These are phyloP conservation scores for Colletotrichum limetticola DNA, from an alignment of 2,329 filamentous ascomycete genomes.

Conservation along the genomic window DNA sequence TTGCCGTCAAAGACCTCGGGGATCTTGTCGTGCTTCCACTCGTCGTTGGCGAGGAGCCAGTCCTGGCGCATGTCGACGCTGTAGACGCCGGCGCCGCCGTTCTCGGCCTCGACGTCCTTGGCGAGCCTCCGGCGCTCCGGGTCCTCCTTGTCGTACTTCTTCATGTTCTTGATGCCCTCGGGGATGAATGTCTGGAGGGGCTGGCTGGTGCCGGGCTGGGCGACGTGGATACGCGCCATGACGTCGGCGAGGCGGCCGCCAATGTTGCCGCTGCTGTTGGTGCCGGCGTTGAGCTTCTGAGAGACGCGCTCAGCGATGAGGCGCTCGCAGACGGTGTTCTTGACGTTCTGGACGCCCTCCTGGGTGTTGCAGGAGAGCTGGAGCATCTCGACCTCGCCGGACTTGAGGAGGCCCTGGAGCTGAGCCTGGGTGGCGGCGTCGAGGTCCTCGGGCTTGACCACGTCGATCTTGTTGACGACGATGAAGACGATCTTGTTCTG, in stretches of 20 bases:
- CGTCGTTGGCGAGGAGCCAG: slow-evolving; percentile 86
- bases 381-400: slow-evolving; percentile 90
- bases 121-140: slow-evolving; percentile 85
- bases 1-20: slow-evolving; percentile 95
- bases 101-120: slow-evolving; percentile 88
- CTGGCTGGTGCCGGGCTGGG: slow-evolving; percentile 86
- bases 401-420: slow-evolving; percentile 82
- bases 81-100: slow-evolving; percentile 95
- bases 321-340: slow-evolving; percentile 93
- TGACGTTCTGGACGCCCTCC: slow-evolving; percentile 93
- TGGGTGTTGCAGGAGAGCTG: slow-evolving; percentile 95
- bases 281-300: slow-evolving; percentile 95
- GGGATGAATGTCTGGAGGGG: slow-evolving; percentile 87
- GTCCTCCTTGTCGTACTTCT: slow-evolving; percentile 92
- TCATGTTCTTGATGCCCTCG: slow-evolving; percentile 80
- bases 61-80: slow-evolving; percentile 92
- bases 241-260: slow-evolving; percentile 89
- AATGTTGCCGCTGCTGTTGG: slow-evolving; percentile 77
- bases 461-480: slow-evolving; percentile 98
- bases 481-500: slow-evolving; percentile 96
- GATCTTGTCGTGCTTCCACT: slow-evolving; percentile 97
- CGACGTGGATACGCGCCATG: slow-evolving; percentile 94
- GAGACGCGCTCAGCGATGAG: slow-evolving; percentile 92
- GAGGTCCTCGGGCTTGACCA: slow-evolving; percentile 87
- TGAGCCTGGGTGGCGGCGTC: slow-evolving; percentile 81